Evolutionary conservation across 2,329 filamentous ascomycete species (phyloP).

Genomic region (Erysiphe pulchra): DNA sequence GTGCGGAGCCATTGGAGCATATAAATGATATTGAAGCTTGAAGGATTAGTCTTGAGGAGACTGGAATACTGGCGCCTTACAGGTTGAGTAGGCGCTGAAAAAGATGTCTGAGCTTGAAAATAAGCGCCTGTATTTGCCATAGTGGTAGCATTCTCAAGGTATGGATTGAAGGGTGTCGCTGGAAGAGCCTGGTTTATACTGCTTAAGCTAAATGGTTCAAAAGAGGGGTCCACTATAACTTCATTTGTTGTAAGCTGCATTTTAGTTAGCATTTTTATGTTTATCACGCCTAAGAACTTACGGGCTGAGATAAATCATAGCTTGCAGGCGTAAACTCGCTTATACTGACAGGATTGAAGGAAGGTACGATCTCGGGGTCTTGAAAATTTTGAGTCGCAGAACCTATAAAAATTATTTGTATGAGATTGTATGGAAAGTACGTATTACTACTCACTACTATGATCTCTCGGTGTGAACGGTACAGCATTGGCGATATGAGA

Average conservation of each 20-base stretch:
- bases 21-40: conserved; percentile 77
- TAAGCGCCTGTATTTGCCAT: conserved; percentile 29
- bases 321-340: conserved; percentile 32
- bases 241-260: conserved; percentile 21
- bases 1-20: conserved; percentile 66
- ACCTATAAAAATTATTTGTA: conserved; percentile 8
- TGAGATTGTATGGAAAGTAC: background rate
- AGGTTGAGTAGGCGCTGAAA: conserved; percentile 28
- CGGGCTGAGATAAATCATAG: conserved; percentile 25
- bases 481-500: conserved; percentile 77
- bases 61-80: conserved; percentile 16
- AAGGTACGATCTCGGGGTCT: conserved; percentile 15
- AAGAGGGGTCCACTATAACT: conserved; percentile 23
- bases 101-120: conserved; percentile 32
- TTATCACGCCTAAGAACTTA: conserved; percentile 11
- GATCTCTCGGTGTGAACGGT: conserved; percentile 51
- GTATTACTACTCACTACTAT: conserved; percentile 11
- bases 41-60: conserved; percentile 3
- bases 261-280: conserved; percentile 4
- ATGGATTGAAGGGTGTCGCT: conserved; percentile 41
- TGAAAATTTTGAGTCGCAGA: conserved; percentile 11
- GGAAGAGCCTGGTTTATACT: conserved; percentile 25
- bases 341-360: conserved; percentile 30
- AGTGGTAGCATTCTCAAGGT: conserved; percentile 42
- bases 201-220: conserved; percentile 39